Base-by-base conservation (phyloP, 805 yeast species). In the Pichia kluyveri region DNA sequence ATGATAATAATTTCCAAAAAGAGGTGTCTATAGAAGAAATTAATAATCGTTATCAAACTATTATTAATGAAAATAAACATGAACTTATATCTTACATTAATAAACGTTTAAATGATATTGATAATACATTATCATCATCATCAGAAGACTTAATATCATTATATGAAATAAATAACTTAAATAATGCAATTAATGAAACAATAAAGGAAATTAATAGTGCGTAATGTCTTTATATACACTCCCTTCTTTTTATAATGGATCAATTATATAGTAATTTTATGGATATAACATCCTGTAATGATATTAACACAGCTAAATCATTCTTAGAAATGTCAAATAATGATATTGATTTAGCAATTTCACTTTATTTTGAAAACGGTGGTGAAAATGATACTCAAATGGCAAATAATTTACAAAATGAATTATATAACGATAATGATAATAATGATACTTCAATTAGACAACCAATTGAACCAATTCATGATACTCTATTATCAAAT, bases 321-420 rank as follows among this genome's bases (percentile, higher is more conserved):
- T 93, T 83, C 60, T 63, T 93, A 19, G 89, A 83, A 27, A 80
- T 91, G 69, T 75, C 91, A 5, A 89, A 83, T 44, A 79, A 80
- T 42, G 79, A 87, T 61, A n/a, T n/a, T n/a, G n/a, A n/a, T n/a
- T n/a, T 80, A 19, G 98, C 99, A 0, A 86, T 93, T 8, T 79
- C 88, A 14, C 69, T 93, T 41, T 93, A 69, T 64, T 82, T 85
- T 67, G 98, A 93, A 55, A 76, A 75, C 54, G 82, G 82, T 28
- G 53, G 66, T 8, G 38, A 15, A 7, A 31, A 31, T 34, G 45
- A 38, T 36, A 44, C 38, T 11, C 46, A 72, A 45, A 51, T 79
- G 45, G 91, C 91, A 1, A 72, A 76, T 49, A 65, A 78, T 50
- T 62, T 84, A 43, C 91, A 83, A 55, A 71, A 72, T 46, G 86